Evolutionary conservation across 2,329 filamentous ascomycete genomes (phyloP).

Genomic region (Ampelomyces quisqualis): DNA sequence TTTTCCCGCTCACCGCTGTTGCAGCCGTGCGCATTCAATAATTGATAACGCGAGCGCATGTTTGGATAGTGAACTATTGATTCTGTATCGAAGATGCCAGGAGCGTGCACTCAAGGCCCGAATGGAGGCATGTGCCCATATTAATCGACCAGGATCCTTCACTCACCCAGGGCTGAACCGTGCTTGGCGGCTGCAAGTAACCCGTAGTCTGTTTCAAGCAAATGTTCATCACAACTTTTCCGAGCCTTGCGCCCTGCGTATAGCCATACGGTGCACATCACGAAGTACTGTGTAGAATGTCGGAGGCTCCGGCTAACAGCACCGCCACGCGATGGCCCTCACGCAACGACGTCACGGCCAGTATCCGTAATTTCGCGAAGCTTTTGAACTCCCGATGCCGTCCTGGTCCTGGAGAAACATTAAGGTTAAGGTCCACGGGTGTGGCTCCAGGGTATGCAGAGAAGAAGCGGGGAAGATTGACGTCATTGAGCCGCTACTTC

Average conservation of each 20-base stretch:
- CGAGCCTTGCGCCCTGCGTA: background rate
- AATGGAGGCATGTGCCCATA: constrained; percentile 1
- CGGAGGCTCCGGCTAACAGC: background rate
- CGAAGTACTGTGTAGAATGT: too few relatives aligned
- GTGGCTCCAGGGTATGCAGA: too few relatives aligned
- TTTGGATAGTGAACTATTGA: constrained; percentile 1
- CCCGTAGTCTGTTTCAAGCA: background rate
- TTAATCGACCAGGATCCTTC: background rate
- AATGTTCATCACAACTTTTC: background rate
- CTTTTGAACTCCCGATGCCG: background rate
- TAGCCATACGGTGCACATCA: background rate
- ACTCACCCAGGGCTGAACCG: background rate
- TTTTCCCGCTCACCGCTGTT: constrained; percentile 13
- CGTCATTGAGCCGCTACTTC: constrained; percentile 2
- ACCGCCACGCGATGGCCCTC: background rate
- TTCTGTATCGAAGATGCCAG: background rate
- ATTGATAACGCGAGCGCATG: background rate
- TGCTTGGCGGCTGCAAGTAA: background rate
- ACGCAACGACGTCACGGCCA: background rate
- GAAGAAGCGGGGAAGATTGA: constrained; percentile 4
- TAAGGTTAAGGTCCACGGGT: constrained; percentile 12
- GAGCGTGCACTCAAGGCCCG: background rate
- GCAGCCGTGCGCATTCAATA: background rate
- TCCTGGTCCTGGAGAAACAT: background rate
- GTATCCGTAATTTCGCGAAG: background rate